Percentiles rank a stretch among this genome's conserved stretches.
Evolutionary conservation across 23 red algal genomes (phyloP).

Genomic region (Gracilaria domingensis): DNA sequence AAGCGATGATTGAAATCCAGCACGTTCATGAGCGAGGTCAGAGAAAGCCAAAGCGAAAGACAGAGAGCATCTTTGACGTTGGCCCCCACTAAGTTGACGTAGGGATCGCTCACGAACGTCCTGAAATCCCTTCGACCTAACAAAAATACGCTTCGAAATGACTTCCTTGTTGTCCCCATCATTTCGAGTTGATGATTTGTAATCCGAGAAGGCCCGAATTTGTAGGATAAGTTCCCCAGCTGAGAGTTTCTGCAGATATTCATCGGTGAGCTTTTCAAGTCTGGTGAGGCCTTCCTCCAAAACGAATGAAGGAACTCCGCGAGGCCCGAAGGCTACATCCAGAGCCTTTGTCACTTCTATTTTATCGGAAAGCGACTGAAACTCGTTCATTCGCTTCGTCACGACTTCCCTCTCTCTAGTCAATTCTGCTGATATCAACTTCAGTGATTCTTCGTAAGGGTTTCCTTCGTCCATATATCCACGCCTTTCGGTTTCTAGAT

Average conservation of each 20-base stretch:
- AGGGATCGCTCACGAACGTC: slow-evolving; percentile 52
- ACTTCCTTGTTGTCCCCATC: slow-evolving; percentile 73
- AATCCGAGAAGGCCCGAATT: slow-evolving; percentile 60
- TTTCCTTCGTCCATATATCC: slow-evolving; percentile 24
- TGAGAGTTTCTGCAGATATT: slow-evolving; percentile 65
- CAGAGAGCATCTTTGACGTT: slow-evolving; percentile 74
- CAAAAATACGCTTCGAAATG: slow-evolving; percentile 70
- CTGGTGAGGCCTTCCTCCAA: slow-evolving; percentile 72
- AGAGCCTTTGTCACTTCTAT: slow-evolving; percentile 36
- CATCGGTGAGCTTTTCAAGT: slow-evolving; percentile 54
- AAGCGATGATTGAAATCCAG: slow-evolving; percentile 74
- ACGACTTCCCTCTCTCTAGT: slow-evolving; percentile 7
- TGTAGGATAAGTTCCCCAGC: slow-evolving; percentile 71
- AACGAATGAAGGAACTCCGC: slow-evolving; percentile 65
- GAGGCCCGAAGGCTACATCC: slow-evolving; percentile 67
- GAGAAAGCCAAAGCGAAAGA: slow-evolving; percentile 80
- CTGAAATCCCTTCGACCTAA: background rate
- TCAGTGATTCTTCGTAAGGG: slow-evolving; percentile 41
- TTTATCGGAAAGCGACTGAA: slow-evolving; percentile 13
- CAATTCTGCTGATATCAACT: slow-evolving; percentile 16
- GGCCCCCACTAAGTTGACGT: slow-evolving; percentile 78
- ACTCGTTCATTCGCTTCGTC: slow-evolving; percentile 31
- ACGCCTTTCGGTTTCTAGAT: slow-evolving; percentile 32
- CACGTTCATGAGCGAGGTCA: slow-evolving; percentile 66
- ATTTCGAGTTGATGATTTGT: slow-evolving; percentile 49